A percentile compares a stretch with the other conserved stretches of the same genome.
Conservation (phyloP, 805 yeast species). For the Myxozyma nipponensis region DNA sequence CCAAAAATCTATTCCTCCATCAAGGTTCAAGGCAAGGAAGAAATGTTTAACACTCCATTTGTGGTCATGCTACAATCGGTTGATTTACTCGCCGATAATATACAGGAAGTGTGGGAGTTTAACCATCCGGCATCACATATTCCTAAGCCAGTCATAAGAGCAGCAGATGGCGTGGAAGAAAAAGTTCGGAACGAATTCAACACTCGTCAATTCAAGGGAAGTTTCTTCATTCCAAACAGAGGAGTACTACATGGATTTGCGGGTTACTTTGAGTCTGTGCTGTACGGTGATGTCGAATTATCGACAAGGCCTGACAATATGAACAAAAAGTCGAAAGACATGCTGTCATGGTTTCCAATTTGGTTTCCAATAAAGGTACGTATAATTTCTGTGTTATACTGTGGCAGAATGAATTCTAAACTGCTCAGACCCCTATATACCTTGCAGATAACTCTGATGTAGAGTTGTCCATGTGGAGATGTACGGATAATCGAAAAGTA, state of each 20-base stretch:
- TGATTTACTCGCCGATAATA: slow-evolving; percentile 45
- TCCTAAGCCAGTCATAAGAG: not conserved
- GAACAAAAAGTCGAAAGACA: slow-evolving; percentile 39
- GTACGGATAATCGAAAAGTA: slow-evolving; percentile 40
- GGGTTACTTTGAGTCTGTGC: slow-evolving; percentile 68
- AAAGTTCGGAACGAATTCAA: slow-evolving; percentile 23
- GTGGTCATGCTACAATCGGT: slow-evolving; percentile 43
- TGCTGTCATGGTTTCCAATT: slow-evolving; percentile 67
- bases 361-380: slow-evolving; percentile 51
- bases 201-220: slow-evolving; percentile 34
- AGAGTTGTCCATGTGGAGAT: slow-evolving; percentile 51
- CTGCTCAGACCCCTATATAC: slow-evolving; percentile 30
- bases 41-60: slow-evolving; percentile 41
- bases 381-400: not conserved
- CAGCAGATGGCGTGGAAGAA: not conserved
- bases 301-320: slow-evolving; percentile 47
- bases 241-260: slow-evolving; percentile 67
- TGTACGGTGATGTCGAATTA: slow-evolving; percentile 57
- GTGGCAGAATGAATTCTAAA: not conserved
- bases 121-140: slow-evolving; percentile 45
- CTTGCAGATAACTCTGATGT: slow-evolving; percentile 54
- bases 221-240: slow-evolving; percentile 44
- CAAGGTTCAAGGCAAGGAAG: slow-evolving; percentile 6
- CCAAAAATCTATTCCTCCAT: slow-evolving; percentile 46
- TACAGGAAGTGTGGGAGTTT: slow-evolving; percentile 59